Evolutionary conservation across 2,329 filamentous ascomycete species (phyloP), one percentile per base, ranked within the genome.

Genomic region (Xylaria sp.): DNA sequence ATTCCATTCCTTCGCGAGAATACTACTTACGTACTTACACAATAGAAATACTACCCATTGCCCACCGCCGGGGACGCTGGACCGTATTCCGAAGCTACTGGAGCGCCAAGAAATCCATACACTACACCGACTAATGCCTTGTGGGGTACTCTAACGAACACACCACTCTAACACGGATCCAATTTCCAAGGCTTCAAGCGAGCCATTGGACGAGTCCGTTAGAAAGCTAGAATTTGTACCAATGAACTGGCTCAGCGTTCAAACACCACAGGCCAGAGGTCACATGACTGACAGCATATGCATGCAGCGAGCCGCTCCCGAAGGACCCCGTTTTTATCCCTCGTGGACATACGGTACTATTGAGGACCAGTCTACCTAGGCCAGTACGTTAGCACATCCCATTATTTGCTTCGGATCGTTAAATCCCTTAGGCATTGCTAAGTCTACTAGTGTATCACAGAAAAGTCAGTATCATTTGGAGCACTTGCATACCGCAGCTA

Each of bases 291-390:
- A 66, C 60, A 61, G 55, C 44, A 58, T 73, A 73, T 76, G 74
- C 73, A 75, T 75, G 74, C 74, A 74, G 68, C 74, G 74, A 75
- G 74, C 74, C 74, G 74, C 71, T 75, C 74, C 73, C 70, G 72
- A 64, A 69, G 69, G n/a, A 61, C 69, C 72, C 73, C 72, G 53
- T 69, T 72, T 74, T 73, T 71, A 71, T 70, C 69, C 61, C 58
- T 65, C 47, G 57, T 61, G 61, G 36, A 57, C n/a, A 44, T 10
- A 44, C 10, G 10, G n/a, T 44, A n/a, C n/a, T n/a, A n/a, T n/a
- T n/a, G 6, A 53, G 68, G 69, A 39, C 42, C 22, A 42, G 44
- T 27, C 58, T 53, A 47, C 33, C n/a, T 6, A 56, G 49, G 45
- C 54, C 42, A 39, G 61, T 39, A 51, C 33, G 17, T 51, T 39